phyloP scores from a whole-genome alignment of 1,284 basidiomycete genomes.

The Leccinum fallax region DNA sequence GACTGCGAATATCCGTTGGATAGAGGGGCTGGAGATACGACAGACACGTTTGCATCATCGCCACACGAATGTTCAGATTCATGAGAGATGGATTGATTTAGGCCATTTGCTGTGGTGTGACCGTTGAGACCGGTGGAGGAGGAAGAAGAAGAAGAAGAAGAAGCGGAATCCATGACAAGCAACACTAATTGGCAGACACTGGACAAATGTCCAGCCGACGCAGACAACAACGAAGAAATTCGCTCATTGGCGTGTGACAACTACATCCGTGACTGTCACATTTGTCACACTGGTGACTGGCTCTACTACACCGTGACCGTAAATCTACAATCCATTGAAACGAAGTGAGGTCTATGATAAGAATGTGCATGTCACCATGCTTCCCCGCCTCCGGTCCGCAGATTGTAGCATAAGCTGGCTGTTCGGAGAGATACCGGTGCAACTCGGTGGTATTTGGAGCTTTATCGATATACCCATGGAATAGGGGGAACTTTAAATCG shows the following conservation, averaged over 20 bases:
- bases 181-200: constrained; percentile 1
- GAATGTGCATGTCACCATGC: constrained; percentile 52
- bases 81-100: constrained; percentile 13
- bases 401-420: constrained; percentile 57
- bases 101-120: constrained; percentile 27
- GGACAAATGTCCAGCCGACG: constrained; percentile 1
- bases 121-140: constrained; percentile 22
- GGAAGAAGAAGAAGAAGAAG: constrained; percentile 22
- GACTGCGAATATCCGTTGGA: constrained; percentile 47
- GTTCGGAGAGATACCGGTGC: constrained; percentile 38
- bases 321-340: constrained; percentile 53
- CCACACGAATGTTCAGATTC: constrained; percentile 26
- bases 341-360: constrained; percentile 57
- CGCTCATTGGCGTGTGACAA: constrained; percentile 28
- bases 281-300: constrained; percentile 4
- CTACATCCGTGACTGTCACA: constrained; percentile 27
- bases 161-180: constrained; percentile 26
- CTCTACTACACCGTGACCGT: constrained; percentile 2
- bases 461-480: constrained; percentile 11
- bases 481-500: constrained; percentile 9
- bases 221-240: constrained; percentile 19
- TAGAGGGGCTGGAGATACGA: constrained; percentile 24
- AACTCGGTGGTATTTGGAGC: constrained; percentile 11
- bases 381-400: constrained; percentile 47
- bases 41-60: constrained; percentile 25